Conservation (phyloP, 768 basidiomycete genomes). For the Podaxis rugospora region DNA sequence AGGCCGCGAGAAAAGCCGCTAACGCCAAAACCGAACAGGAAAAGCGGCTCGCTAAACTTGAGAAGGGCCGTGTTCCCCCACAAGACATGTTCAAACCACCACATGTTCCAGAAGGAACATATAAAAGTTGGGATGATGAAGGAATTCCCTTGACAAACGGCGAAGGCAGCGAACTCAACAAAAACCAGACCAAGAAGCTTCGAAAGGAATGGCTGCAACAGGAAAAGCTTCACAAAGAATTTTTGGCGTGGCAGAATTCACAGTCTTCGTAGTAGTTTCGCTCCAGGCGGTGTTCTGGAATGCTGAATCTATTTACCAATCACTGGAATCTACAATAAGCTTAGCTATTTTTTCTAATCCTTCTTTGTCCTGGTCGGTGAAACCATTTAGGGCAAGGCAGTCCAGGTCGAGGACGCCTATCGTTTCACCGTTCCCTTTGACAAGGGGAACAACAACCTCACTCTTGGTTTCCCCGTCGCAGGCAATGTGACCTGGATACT, state of each 20-base stretch:
- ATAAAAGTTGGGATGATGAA: constrained; percentile 76
- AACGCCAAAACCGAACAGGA: constrained; percentile 58
- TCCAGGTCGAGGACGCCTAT: constrained; percentile 83
- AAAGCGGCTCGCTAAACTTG: constrained; percentile 74
- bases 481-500: constrained; percentile 89
- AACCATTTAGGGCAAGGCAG: constrained; percentile 66
- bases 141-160: constrained; percentile 86
- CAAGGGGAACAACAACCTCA: constrained; percentile 84
- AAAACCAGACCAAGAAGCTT: constrained; percentile 73
- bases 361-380: constrained; percentile 70
- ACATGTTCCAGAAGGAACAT: constrained; percentile 66
- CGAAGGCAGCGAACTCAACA: constrained; percentile 81
- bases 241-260: constrained; percentile 43
- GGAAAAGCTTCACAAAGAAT: constrained; percentile 78
- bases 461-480: constrained; percentile 90
- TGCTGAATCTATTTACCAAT: constrained; percentile 45
- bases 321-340: constrained; percentile 56
- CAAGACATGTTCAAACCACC: constrained; percentile 83
- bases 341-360: constrained; percentile 73
- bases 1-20: constrained; percentile 75
- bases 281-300: not conserved
- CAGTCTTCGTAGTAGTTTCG: not conserved
- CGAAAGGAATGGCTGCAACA: constrained; percentile 72
- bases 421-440: constrained; percentile 31
- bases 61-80: constrained; percentile 76